Percentiles rank a stretch among this genome's conserved stretches.
Conservation (phyloP, 441 rosid species). For the Euphorbia celastroides region DNA sequence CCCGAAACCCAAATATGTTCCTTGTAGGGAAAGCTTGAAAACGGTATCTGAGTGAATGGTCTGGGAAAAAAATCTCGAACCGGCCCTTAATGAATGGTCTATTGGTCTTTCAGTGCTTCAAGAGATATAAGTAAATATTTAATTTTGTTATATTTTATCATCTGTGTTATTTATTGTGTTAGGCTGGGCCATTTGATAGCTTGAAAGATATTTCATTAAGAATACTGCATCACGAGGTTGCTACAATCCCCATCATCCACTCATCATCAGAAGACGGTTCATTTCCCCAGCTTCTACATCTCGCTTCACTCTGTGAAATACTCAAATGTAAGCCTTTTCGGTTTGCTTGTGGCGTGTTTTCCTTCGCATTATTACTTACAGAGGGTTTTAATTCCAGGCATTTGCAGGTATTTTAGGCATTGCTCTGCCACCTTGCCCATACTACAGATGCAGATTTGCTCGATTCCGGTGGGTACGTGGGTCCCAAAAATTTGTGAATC, state of each 20-base stretch:
- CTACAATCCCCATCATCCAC: conserved; percentile 54
- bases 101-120: neutral
- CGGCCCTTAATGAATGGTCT: neutral
- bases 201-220: conserved; percentile 49
- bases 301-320: conserved; percentile 59
- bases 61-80: no score
- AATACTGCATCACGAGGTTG: conserved; percentile 50
- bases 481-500: conserved; percentile 55
- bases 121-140: neutral
- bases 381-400: conserved; percentile 36
- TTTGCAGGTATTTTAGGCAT: conserved; percentile 59
- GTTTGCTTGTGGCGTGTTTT: neutral
- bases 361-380: conserved; percentile 22
- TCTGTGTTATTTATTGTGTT: conserved; percentile 15
- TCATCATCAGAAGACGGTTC: conserved; percentile 56
- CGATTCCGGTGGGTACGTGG: conserved; percentile 54
- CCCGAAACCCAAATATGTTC: no score
- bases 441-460: conserved; percentile 46
- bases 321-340: conserved; percentile 46
- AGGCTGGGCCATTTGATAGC: conserved; percentile 55
- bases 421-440: conserved; percentile 47
- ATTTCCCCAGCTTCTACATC: conserved; percentile 57
- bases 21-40: no score
- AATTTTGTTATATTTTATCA: neutral
- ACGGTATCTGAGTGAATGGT: no score